Base-by-base conservation (phyloP, 2,329 filamentous ascomycete genomes). In the Trichoderma hamatum region DNA sequence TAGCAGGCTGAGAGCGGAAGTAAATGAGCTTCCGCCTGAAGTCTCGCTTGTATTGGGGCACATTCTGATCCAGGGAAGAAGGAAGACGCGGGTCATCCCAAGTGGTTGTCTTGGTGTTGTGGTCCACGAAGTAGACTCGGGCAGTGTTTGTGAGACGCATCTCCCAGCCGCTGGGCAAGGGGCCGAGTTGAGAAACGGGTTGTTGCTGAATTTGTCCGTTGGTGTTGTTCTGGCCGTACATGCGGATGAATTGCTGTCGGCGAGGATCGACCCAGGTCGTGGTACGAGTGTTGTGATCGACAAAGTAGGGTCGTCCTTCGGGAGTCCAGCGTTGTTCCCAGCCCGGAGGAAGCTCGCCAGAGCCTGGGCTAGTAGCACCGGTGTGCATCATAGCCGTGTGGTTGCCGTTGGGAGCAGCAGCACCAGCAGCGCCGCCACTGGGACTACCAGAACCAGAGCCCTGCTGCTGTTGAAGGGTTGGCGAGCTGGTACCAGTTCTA, bases 111-210 rank as follows among this genome's bases (percentile, higher is more conserved):
- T 99, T 99, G 55, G 96, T 99, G 82, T 99, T 99, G 83, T 99
- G 96, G 77, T 99, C 96, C 55, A 99, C 96, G 80, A 99, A 99
- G 82, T 99, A 99, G 19, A 99, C 96, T 70, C 96, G 88, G 32
- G 96, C 96, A 16, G 96, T 99, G 80, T 99, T 98, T 65, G 96
- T 99, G 63, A 99, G 89, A 70, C 96, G 93, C 96, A 99, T 99
- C 85, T 99, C 96, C 96, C 96, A 99, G 3, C 96, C 96, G 76
- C 96, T 98, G 3, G 96, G 96, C 59, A 99, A 82, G 30, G 96
- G 96, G 4, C 96, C 96, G 56, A 99, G 87, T 79, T 99, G 96
- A 2, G 96, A 98, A 2, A 99, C 96, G 0, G 96, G 95, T 81
- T 99, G 96, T 78, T 97, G 95, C 80, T 98, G 95, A 72, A 98